A percentile compares a stretch with the other conserved stretches of the same genome.
Evolutionary conservation across 140 eudicot genomes (phyloP).

Genomic region (Ambrosia hybrid): DNA sequence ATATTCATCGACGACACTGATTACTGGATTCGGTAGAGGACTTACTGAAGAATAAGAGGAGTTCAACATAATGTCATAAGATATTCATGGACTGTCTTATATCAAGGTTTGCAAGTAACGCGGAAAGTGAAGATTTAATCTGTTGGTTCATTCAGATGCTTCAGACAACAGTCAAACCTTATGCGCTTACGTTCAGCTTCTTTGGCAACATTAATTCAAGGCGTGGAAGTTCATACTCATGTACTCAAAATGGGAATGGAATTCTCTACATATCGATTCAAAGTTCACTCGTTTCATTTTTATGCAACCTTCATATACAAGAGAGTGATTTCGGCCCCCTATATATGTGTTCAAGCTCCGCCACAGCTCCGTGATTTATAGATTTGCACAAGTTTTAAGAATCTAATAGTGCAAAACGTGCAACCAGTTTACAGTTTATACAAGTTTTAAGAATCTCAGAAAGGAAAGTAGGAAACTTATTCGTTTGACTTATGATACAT

Average conservation of each 20-base stretch:
- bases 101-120: constrained; percentile 56
- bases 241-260: constrained; percentile 48
- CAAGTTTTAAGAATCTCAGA: too few species aligned
- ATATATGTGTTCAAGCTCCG: too few species aligned
- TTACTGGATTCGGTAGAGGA: constrained; percentile 62
- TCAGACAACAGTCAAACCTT: constrained; percentile 46
- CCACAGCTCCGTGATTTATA: too few species aligned
- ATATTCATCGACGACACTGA: constrained; percentile 72
- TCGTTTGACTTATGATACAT: too few species aligned
- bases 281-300: constrained; percentile 63
- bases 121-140: constrained; percentile 51
- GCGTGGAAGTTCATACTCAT: constrained; percentile 54
- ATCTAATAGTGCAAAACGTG: too few species aligned
- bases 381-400: too few species aligned
- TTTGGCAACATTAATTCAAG: constrained; percentile 58
- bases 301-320: too few species aligned
- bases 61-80: constrained; percentile 68
- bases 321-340: too few species aligned
- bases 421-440: too few species aligned
- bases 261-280: constrained; percentile 60
- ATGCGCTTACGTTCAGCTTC: constrained; percentile 67
- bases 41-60: constrained; percentile 40
- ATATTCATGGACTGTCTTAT: constrained; percentile 76
- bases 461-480: too few species aligned
- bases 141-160: constrained; percentile 59